These are phyloP conservation scores for Coccomyxa subellipsoidea DNA, from an alignment of 163 green algal species.

Conservation along the genomic window DNA sequence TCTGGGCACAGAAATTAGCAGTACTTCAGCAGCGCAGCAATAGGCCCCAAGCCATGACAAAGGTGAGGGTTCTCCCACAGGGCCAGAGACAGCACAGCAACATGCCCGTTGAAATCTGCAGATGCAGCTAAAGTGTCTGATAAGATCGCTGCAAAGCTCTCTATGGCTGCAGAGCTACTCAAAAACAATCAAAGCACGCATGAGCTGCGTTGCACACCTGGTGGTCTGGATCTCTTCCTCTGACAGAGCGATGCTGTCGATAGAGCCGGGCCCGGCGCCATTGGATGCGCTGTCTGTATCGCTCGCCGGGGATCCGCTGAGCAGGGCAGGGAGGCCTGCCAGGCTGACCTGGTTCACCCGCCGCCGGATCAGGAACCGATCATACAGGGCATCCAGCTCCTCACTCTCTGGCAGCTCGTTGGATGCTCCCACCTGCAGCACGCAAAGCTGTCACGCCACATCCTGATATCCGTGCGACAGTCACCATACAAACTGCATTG, in stretches of 20 bases:
- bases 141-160: too few relatives aligned
- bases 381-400: constrained; percentile 95
- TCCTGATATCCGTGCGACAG: too few relatives aligned
- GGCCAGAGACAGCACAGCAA: too few relatives aligned
- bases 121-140: too few relatives aligned
- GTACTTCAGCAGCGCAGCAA: neutral
- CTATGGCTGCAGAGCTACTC: too few relatives aligned
- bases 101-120: too few relatives aligned
- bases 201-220: neutral
- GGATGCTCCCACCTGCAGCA: constrained; percentile 76
- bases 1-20: neutral
- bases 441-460: neutral
- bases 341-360: constrained; percentile 46
- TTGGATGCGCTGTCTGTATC: neutral
- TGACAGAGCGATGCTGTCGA: neutral
- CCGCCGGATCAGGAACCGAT: constrained; percentile 88
- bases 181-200: neutral
- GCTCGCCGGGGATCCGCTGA: neutral
- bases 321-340: neutral
- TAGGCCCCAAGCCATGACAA: neutral
- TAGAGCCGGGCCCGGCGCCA: neutral
- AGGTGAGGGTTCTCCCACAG: too few relatives aligned
- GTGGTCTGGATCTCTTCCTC: constrained; percentile 13
- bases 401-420: constrained; percentile 97
- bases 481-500: too few relatives aligned